phyloP scores from a whole-genome alignment of 2,329 filamentous ascomycete genomes.

The Fusarium coicis region DNA sequence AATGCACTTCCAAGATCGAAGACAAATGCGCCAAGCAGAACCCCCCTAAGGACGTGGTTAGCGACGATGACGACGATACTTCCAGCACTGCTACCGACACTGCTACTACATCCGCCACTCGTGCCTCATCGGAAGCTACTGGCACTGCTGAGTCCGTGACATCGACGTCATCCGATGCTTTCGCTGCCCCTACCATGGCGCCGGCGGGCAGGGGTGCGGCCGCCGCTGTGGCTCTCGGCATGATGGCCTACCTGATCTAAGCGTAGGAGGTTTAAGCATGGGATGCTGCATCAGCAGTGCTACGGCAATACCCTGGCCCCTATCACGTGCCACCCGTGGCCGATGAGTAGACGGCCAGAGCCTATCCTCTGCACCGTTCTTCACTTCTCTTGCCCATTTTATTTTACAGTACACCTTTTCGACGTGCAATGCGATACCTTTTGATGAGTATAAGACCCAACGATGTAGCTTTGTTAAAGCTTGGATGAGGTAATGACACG shows the following conservation, averaged over 20 bases:
- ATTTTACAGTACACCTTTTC: slow-evolving; percentile 47
- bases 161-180: slow-evolving; percentile 47
- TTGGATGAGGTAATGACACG: slow-evolving; percentile 36
- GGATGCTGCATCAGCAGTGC: slow-evolving; percentile 29
- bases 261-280: slow-evolving; percentile 27
- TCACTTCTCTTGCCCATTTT: slow-evolving; percentile 50
- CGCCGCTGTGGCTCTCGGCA: slow-evolving; percentile 61
- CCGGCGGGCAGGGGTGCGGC: slow-evolving; percentile 56
- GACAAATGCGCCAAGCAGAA: slow-evolving; percentile 56
- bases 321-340: slow-evolving; percentile 26
- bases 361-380: slow-evolving; percentile 28
- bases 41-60: slow-evolving; percentile 50
- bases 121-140: slow-evolving; percentile 25
- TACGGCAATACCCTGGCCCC: slow-evolving; percentile 33
- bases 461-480: slow-evolving; percentile 30
- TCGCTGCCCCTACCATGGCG: slow-evolving; percentile 57
- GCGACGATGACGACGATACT: slow-evolving; percentile 33
- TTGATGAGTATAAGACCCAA: slow-evolving; percentile 43
- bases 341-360: slow-evolving; percentile 18
- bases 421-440: slow-evolving; percentile 45
- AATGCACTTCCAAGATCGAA: slow-evolving; percentile 60
- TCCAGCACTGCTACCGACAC: slow-evolving; percentile 43
- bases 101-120: slow-evolving; percentile 38
- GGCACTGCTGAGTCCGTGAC: slow-evolving; percentile 45
- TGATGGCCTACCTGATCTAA: slow-evolving; percentile 65